Base-by-base conservation (phyloP, 1,284 basidiomycete genomes). In the Flammula alnicola region DNA sequence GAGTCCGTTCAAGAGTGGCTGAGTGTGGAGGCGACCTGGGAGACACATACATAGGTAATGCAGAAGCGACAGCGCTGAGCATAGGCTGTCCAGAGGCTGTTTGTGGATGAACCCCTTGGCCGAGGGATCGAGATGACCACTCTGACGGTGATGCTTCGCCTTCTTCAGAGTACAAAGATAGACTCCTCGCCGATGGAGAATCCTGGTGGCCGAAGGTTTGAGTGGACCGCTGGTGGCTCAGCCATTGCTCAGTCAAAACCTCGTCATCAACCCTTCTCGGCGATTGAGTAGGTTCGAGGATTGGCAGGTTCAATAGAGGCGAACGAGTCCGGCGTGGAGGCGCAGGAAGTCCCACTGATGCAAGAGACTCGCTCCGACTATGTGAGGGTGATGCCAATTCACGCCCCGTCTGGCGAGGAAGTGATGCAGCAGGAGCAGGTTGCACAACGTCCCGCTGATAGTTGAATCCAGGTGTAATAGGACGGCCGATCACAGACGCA, bases 391-490 rank as follows among this genome's bases (percentile, higher is more conserved):
- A 19, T 25, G 48, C 39, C 6, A 52, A 30, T 14, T 54, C 47
- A 14, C 46, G 47, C 9, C 48, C 46, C 8, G 41, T 19, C 12
- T 35, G 29, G 56, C 47, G 60, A 53, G 26, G 62, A 56, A 39
- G 45, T 43, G 40, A 62, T 52, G 40, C 62, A 56, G 35, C 20
- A 32, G 50, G 63, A 58, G 40, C 53, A 35, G 39, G 49, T 25
- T 31, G 50, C 26, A 61, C 52, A 36, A 74, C 56, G 44, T 65
- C 64, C 23, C 60, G 60, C 14, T 71, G 63, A 16, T 70, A 61
- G 26, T 70, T 63, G 17, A 59, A 56, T 5, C 64, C 59, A n/a
- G 71, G 69, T 1, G 67, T 65, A 44, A 75, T 76, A 9, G 68
- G 54, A 23, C 70, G 69, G 14, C 65, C 63, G 40, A 73, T 59